Evolutionary conservation across 495 filamentous ascomycete species (phyloP).

Genomic region (Evernia prunastri): DNA sequence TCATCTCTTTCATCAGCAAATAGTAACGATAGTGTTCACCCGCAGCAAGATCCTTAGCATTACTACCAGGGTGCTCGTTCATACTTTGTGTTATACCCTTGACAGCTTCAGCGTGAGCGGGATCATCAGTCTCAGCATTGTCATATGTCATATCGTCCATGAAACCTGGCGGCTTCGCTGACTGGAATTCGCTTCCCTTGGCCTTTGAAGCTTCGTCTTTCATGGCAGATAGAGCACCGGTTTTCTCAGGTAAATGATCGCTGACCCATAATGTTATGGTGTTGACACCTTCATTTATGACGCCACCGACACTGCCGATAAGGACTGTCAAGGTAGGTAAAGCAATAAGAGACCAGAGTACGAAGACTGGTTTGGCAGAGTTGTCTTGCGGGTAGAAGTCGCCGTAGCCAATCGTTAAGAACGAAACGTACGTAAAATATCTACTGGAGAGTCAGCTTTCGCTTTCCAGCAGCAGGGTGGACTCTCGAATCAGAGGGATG

Average conservation of each 20-base stretch:
- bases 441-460: background rate
- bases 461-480: background rate
- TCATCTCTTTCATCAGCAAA: conserved; percentile 58
- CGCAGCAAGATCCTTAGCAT: conserved; percentile 37
- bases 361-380: conserved; percentile 68
- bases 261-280: conserved; percentile 3
- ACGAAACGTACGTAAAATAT: conserved; percentile 58
- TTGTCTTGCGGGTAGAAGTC: conserved; percentile 62
- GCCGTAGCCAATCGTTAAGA: conserved; percentile 81
- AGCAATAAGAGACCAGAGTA: conserved; percentile 77
- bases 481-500: background rate
- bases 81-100: conserved; percentile 29
- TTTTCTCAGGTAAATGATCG: conserved; percentile 4
- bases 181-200: conserved; percentile 8
- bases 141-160: conserved; percentile 6
- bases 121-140: background rate
- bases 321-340: conserved; percentile 73
- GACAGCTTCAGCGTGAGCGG: conserved; percentile 21
- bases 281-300: conserved; percentile 55
- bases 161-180: conserved; percentile 10
- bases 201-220: conserved; percentile 49
- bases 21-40: conserved; percentile 55
- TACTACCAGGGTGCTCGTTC: conserved; percentile 29
- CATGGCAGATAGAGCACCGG: conserved; percentile 52
- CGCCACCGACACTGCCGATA: conserved; percentile 72